A percentile compares a stretch with the other conserved stretches of the same genome.
Evolutionary conservation across 257 asterid species (phyloP).

Genomic region (Capsicum pubescens): DNA sequence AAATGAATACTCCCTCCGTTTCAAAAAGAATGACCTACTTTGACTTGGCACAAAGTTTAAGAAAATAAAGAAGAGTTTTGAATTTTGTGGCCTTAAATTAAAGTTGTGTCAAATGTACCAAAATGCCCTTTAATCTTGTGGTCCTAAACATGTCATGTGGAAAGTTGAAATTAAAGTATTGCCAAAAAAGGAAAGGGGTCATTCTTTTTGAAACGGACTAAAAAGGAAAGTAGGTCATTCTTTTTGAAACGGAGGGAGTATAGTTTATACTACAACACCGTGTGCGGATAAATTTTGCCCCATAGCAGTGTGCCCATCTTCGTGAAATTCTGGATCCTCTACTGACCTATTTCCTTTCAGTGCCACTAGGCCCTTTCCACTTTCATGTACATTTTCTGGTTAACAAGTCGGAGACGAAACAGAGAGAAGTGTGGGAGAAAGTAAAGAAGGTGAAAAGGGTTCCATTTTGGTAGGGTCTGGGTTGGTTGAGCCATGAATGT

Average conservation of each 20-base stretch:
- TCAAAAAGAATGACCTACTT: too few relatives aligned
- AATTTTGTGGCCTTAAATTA: too few relatives aligned
- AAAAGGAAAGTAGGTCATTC: too few relatives aligned
- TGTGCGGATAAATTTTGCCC: neutral
- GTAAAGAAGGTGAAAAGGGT: neutral
- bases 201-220: too few relatives aligned
- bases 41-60: too few relatives aligned
- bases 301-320: neutral
- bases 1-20: neutral
- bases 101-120: too few relatives aligned
- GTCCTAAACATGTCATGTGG: too few relatives aligned
- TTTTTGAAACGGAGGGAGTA: neutral
- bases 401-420: neutral
- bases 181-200: too few relatives aligned
- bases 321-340: neutral
- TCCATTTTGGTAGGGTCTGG: neutral
- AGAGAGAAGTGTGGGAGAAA: neutral
- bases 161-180: too few relatives aligned
- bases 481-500: conserved; percentile 3
- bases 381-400: conserved; percentile 11
- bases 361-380: neutral
- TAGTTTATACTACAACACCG: neutral
- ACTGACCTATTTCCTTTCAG: conserved; percentile 2
- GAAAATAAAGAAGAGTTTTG: too few relatives aligned
- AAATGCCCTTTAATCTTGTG: too few relatives aligned